Evolutionary conservation across 2,329 filamentous ascomycete genomes (phyloP), one percentile per base, ranked within the genome.

Genomic region (Mycosphaerelloides madeirae): DNA sequence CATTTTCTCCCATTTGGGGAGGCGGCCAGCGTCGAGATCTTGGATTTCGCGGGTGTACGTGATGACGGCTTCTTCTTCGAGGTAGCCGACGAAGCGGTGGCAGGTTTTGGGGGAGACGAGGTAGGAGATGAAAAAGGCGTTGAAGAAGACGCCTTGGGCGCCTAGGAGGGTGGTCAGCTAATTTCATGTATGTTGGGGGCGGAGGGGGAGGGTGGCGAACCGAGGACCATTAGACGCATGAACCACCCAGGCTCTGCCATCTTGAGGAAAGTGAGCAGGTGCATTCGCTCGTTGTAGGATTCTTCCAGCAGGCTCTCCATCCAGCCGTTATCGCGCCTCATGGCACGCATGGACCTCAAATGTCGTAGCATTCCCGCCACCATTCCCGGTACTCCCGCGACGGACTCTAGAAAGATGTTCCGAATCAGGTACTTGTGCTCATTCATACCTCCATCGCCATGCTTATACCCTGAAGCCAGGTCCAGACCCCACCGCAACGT

Each of bases 101-200:
- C 87, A 91, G 52, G 87, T 91, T 49, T 83, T 81, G 6, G 93
- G 91, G 1, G 84, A 88, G 48, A 95, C 61, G 28, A 98, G 81
- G 69, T 97, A 97, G 36, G 84, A 78, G 50, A 95, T 48, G 75
- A 98, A 97, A 65, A 97, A 80, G 53, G 81, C 79, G 69, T 98
- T 98, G 78, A 95, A 96, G 75, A 95, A 97, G 57, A 97, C 87
- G 31, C 91, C 93, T 66, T 97, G 91, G 0, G 91, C 90, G 9
- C 83, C 88, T 31, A 97, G 78, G 43, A 20, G 11, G n/a, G 13
- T 35, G 28, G 36, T 40, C 31, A 45, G 43, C 29, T 18, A 32
- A 13, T 12, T 9, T 20, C 12, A 18, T 37, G 5, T 13, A 22
- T 25, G 16, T 20, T 6, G 14, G 3, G 7, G 14, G 8, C n/a